phyloP scores from a whole-genome alignment of 345 rosid genomes.

The Salix arbutifolia region DNA sequence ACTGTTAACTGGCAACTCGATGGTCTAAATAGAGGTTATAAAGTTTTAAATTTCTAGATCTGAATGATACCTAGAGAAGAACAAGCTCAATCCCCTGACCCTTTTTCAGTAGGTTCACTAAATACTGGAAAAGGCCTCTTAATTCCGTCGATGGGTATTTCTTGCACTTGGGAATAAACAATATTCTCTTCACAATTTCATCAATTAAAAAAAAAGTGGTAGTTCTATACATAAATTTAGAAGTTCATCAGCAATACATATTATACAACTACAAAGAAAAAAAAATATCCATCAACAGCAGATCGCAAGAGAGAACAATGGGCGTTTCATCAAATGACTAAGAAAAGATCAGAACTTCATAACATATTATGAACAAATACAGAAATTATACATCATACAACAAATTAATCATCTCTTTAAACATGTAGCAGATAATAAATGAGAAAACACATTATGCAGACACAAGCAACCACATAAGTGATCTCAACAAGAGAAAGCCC shows the following conservation, averaged over 20 bases:
- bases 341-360: not conserved
- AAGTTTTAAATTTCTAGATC: conserved; percentile 15
- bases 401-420: not conserved
- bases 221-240: not conserved
- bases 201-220: not conserved
- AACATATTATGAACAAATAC: not conserved
- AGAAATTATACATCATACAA: not conserved
- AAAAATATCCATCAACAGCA: not conserved
- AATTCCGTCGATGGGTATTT: conserved; percentile 98
- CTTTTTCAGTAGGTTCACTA: conserved; percentile 90
- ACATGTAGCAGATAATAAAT: not conserved
- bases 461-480: not conserved
- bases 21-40: conserved; percentile 8
- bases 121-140: conserved; percentile 96
- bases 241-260: not conserved
- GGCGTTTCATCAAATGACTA: too few species aligned
- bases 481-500: not conserved
- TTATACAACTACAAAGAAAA: not conserved
- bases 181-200: conserved; percentile 2
- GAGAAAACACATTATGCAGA: not conserved
- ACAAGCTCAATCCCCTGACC: conserved; percentile 97
- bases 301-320: too few species aligned
- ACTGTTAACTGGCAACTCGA: conserved; percentile 14
- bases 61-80: conserved; percentile 68
- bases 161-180: conserved; percentile 62